Evolutionary conservation across 1,284 basidiomycete species (phyloP), one percentile per base, ranked within the genome.

Genomic region (Ceratobasidium sp.): DNA sequence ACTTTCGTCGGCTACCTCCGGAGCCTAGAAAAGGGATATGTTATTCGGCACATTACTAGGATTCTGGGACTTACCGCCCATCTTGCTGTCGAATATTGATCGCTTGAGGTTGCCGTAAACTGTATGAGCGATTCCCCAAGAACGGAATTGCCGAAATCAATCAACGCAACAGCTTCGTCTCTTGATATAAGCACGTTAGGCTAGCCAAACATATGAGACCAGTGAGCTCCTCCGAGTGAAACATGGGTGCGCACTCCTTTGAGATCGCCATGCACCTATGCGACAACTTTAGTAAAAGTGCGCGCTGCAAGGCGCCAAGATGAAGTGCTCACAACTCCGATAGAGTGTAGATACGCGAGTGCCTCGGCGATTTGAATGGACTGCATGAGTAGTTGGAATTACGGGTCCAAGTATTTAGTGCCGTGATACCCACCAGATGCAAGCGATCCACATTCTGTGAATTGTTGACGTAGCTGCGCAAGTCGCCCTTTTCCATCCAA

Each of bases 71-170:
- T 42, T 28, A 63, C 60, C 15, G 60, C 33, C 60, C 60, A 63
- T 39, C 60, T 37, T 15, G 60, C 11, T 20, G 60, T 39, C 35
- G 11, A n/a, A 28, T 5, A 5, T 5, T 31, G 17, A n/a, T 63
- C 20, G 13, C 11, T 63, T n/a, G 20, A 5, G n/a, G 20, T 63
- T 20, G 26, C 35, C 10, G 60, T 63, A 20, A 63, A 63, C n/a
- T 37, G 31, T 5, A 63, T 31, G 6, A 5, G 11, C 7, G 15
- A 45, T 5, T 39, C 35, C 33, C 26, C n/a, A 20, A 63, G 60
- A 39, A n/a, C 60, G n/a, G 60, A 31, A 26, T 39, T 63, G 20
- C 60, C 60, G 39, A 63, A 63, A 63, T 63, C 60, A 26, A 63
- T 45, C 10, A 63, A 28, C 35, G 15, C n/a, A 23, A 20, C 35